A percentile compares a stretch with the other conserved stretches of the same genome.
Evolutionary conservation across 2,329 filamentous ascomycete genomes (phyloP).

Genomic region (Penicillium sp.): DNA sequence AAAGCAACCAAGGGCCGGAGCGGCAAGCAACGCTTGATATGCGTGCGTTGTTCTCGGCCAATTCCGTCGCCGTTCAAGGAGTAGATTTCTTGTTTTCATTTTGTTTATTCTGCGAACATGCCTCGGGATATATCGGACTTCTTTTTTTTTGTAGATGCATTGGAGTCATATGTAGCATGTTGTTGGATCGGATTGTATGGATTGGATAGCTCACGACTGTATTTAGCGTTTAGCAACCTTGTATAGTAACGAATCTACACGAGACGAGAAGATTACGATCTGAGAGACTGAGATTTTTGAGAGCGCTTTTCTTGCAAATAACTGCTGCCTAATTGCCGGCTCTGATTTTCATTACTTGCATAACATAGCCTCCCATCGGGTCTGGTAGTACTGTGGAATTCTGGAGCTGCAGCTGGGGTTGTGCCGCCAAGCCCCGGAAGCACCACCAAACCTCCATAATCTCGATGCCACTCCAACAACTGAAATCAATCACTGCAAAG

Average conservation of each 20-base stretch:
- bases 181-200: not conserved
- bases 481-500: not conserved
- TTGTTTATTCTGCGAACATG: not conserved
- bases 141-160: not conserved
- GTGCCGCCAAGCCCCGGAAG: not conserved
- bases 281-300: not conserved
- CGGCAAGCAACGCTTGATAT: slow-evolving; percentile 63
- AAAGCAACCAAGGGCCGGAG: slow-evolving; percentile 62
- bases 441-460: not conserved
- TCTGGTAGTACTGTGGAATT: not conserved
- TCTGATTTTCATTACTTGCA: not conserved
- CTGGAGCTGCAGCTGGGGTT: not conserved
- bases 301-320: not conserved
- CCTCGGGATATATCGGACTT: not conserved
- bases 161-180: slow-evolving; percentile 4
- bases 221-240: slow-evolving; percentile 3
- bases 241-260: slow-evolving; percentile 9
- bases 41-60: slow-evolving; percentile 56
- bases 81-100: not conserved
- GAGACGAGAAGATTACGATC: not conserved
- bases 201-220: not conserved
- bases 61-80: slow-evolving; percentile 17
- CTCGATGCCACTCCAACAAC: not conserved
- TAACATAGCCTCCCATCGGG: not conserved
- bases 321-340: slow-evolving; percentile 9